Conservation (phyloP, 1,284 basidiomycete species). For the Trichosporon coremiiforme region DNA sequence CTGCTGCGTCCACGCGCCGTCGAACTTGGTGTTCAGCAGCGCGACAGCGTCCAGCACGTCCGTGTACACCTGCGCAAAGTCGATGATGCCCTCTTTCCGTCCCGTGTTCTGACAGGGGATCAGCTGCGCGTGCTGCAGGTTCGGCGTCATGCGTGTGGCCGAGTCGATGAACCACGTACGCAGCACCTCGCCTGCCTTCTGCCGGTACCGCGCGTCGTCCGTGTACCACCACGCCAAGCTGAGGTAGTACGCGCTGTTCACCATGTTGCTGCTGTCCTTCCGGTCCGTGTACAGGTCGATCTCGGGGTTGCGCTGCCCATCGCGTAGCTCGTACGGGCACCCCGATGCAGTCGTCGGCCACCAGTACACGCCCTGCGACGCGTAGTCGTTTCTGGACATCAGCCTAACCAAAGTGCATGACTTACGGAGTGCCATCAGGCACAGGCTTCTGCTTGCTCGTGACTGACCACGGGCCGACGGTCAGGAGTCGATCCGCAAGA, state of each 20-base stretch:
- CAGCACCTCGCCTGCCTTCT: constrained; percentile 15
- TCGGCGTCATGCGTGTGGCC: too few species aligned
- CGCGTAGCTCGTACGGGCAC: constrained; percentile 27
- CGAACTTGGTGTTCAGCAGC: constrained; percentile 18
- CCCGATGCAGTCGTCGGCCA: constrained; percentile 6
- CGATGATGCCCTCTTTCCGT: constrained; percentile 28
- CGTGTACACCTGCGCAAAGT: constrained; percentile 30
- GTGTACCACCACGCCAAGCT: constrained; percentile 30
- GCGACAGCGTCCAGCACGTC: constrained; percentile 25
- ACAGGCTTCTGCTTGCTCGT: constrained; percentile 21
- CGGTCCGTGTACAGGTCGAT: constrained; percentile 30
- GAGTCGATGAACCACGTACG: constrained; percentile 27
- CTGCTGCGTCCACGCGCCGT: constrained; percentile 18
- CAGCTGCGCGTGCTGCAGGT: constrained; percentile 28
- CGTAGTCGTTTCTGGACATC: too few species aligned
- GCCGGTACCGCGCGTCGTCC: constrained; percentile 22
- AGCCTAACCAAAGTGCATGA: too few species aligned
- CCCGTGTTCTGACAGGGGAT: constrained; percentile 28
- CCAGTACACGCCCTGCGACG: constrained; percentile 29
- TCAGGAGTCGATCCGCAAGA: constrained; percentile 13
- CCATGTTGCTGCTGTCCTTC: constrained; percentile 22
- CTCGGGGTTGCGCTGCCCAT: constrained; percentile 27
- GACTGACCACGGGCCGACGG: constrained; percentile 24
- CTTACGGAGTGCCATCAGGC: constrained; percentile 22
- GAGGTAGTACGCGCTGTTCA: constrained; percentile 22